These are phyloP conservation scores for Nadsonia commutata DNA, from an alignment of 1,139 yeast genomes.

Conservation along the genomic window DNA sequence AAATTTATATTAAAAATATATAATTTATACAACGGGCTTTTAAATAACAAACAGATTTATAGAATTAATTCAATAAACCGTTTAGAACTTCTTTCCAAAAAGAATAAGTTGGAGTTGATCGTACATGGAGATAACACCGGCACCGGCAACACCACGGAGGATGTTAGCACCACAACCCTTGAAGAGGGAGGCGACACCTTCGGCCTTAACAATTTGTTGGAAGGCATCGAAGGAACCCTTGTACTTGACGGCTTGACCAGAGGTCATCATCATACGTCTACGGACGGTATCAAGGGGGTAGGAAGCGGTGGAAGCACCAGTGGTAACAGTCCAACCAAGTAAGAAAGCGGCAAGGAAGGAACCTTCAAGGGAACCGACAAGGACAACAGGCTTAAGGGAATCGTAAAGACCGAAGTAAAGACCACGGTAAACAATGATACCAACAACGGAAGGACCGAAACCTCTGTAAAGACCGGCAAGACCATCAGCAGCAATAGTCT, in stretches of 20 bases:
- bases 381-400: constrained; percentile 61
- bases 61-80: too few relatives aligned
- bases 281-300: constrained; percentile 74
- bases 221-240: constrained; percentile 63
- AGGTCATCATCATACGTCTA: constrained; percentile 84
- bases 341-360: constrained; percentile 60
- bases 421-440: constrained; percentile 75
- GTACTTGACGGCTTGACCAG: constrained; percentile 69
- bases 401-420: constrained; percentile 71
- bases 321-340: constrained; percentile 69
- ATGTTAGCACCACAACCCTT: constrained; percentile 83
- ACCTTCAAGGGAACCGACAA: constrained; percentile 59
- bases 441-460: constrained; percentile 69
- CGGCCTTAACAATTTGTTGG: constrained; percentile 54
- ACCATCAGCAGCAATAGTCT: constrained; percentile 65
- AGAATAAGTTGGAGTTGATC: constrained; percentile 62
- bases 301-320: constrained; percentile 67
- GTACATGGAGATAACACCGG: constrained; percentile 71
- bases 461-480: constrained; percentile 74
- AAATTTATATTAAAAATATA: too few relatives aligned
- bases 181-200: constrained; percentile 60
- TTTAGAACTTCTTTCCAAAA: constrained; percentile 58
- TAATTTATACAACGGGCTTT: too few relatives aligned
- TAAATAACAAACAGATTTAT: too few relatives aligned
- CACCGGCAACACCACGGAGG: constrained; percentile 81